phyloP scores from a whole-genome alignment of 2,329 filamentous ascomycete species.

The Cadophora sp. region DNA sequence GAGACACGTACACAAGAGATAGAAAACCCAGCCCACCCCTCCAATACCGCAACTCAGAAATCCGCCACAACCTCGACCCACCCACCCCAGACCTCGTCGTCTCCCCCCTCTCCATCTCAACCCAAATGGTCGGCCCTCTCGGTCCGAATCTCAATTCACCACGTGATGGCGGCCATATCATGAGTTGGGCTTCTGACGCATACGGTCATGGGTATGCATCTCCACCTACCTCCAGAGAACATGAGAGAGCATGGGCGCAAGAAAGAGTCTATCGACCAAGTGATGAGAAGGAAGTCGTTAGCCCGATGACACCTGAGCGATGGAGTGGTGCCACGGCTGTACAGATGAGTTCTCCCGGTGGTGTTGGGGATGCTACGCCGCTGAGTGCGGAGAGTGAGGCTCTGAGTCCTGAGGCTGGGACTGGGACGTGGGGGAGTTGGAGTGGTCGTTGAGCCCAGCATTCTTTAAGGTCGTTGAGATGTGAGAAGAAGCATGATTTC shows the following conservation, averaged over 20 bases:
- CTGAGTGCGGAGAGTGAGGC: neutral
- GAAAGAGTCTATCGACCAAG: neutral
- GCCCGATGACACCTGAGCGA: slow-evolving; percentile 6
- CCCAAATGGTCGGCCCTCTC: slow-evolving; percentile 18
- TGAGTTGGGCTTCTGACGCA: neutral
- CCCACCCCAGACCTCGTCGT: neutral
- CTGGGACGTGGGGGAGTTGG: slow-evolving; percentile 20
- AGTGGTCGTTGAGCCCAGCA: slow-evolving; percentile 1
- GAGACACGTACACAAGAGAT: neutral
- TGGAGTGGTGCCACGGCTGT: slow-evolving; percentile 26
- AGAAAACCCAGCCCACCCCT: neutral
- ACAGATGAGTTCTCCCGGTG: neutral
- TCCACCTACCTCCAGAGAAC: neutral
- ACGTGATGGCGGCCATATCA: slow-evolving; percentile 7
- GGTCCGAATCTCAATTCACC: slow-evolving; percentile 18
- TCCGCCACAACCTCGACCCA: neutral
- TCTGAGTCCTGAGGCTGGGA: slow-evolving; percentile 10
- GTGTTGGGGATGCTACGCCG: neutral
- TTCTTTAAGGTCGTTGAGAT: neutral
- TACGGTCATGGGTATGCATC: neutral
- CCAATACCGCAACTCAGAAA: neutral
- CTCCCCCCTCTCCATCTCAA: neutral
- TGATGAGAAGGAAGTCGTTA: slow-evolving; percentile 19
- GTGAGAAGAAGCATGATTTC: neutral
- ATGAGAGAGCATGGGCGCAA: no score